phyloP scores from a whole-genome alignment of 129 eudicot genomes.

The Lactuca sativa region DNA sequence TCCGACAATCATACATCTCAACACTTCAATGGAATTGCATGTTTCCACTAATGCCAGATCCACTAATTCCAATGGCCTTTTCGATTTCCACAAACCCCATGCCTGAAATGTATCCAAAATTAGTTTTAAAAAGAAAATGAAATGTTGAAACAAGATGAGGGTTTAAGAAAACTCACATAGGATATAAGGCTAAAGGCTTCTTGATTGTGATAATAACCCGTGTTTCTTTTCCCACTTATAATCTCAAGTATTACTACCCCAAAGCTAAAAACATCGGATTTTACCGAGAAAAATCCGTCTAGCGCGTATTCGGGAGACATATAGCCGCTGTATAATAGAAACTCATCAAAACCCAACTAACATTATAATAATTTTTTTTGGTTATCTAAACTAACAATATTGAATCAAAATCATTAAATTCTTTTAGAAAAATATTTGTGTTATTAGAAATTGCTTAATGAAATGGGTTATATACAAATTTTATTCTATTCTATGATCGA shows the following conservation, averaged over 20 bases:
- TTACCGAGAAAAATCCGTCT: slow-evolving; percentile 39
- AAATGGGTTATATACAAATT: no score
- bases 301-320: slow-evolving; percentile 53
- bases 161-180: slow-evolving; percentile 35
- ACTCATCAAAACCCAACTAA: no score
- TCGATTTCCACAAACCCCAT: slow-evolving; percentile 50
- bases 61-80: slow-evolving; percentile 30
- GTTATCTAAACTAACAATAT: no score
- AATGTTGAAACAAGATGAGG: not conserved
- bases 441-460: no score
- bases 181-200: slow-evolving; percentile 42
- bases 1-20: slow-evolving; percentile 44
- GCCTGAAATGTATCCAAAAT: slow-evolving; percentile 26
- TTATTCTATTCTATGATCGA: no score
- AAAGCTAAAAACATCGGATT: slow-evolving; percentile 52
- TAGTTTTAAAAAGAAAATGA: not conserved
- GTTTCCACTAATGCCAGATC: slow-evolving; percentile 35
- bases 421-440: no score
- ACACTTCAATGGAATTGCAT: slow-evolving; percentile 39
- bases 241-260: slow-evolving; percentile 57
- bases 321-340: slow-evolving; percentile 33
- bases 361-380: no score
- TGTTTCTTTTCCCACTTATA: slow-evolving; percentile 50
- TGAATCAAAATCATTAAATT: no score
- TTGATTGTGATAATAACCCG: slow-evolving; percentile 37